Conservation (phyloP, 805 yeast genomes). For the Wickerhamomyces canadensis region DNA sequence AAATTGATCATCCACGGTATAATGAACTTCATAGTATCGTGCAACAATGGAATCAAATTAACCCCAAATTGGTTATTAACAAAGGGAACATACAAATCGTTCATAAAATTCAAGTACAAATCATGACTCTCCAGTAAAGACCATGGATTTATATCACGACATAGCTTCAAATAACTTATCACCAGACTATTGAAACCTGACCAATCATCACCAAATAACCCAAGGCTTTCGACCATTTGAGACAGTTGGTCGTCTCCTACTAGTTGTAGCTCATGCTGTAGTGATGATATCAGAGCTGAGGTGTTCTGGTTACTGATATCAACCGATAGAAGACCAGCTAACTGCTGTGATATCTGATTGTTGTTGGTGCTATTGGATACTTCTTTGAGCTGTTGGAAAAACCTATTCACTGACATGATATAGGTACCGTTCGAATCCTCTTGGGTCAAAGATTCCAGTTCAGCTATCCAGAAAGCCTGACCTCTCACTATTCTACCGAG, state of each 20-base stretch:
- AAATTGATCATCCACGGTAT: slow-evolving; percentile 41
- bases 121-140: slow-evolving; percentile 51
- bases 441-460: too few species aligned
- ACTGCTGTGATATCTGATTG: slow-evolving; percentile 1
- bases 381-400: not conserved
- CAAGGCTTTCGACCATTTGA: slow-evolving; percentile 21
- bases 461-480: too few species aligned
- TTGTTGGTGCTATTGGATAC: too few species aligned
- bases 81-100: slow-evolving; percentile 43
- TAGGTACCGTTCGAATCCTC: too few species aligned
- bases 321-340: slow-evolving; percentile 10
- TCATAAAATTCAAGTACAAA: slow-evolving; percentile 40
- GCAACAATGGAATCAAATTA: slow-evolving; percentile 30
- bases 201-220: slow-evolving; percentile 31
- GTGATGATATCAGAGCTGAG: slow-evolving; percentile 3
- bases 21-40: slow-evolving; percentile 33
- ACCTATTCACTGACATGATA: not conserved
- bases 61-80: slow-evolving; percentile 36
- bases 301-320: slow-evolving; percentile 7
- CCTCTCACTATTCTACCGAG: too few species aligned
- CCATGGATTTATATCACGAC: slow-evolving; percentile 51
- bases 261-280: slow-evolving; percentile 20
- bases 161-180: slow-evolving; percentile 35
- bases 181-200: slow-evolving; percentile 41
- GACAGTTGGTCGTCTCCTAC: slow-evolving; percentile 4